phyloP scores from a whole-genome alignment of 768 basidiomycete genomes.

The Leccinellum rugosiceps region DNA sequence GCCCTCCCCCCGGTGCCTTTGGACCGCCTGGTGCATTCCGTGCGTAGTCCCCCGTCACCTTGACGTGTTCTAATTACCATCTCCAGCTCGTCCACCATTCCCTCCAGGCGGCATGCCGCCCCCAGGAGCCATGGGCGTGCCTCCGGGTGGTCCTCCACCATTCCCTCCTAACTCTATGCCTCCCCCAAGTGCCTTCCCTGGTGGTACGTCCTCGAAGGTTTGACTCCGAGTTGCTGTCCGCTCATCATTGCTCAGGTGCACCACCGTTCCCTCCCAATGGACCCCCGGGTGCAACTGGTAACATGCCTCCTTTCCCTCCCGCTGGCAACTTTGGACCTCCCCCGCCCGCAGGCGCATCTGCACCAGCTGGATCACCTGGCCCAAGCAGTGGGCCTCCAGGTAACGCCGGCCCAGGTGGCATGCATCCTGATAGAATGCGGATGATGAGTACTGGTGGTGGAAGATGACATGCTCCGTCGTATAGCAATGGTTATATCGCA shows the following conservation, averaged over 20 bases:
- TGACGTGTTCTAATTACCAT: conserved; percentile 4
- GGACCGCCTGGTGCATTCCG: conserved; percentile 21
- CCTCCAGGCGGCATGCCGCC: conserved; percentile 55
- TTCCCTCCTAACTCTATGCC: conserved; percentile 63
- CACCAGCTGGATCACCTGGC: conserved; percentile 40
- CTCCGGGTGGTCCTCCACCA: conserved; percentile 62
- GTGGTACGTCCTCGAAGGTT: conserved; percentile 36
- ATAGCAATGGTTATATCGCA: background rate
- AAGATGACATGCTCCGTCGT: conserved; percentile 7
- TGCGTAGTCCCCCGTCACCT: conserved; percentile 5
- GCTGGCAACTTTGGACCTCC: conserved; percentile 34
- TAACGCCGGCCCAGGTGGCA: conserved; percentile 55
- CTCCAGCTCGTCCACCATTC: conserved; percentile 63
- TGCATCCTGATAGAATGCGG: conserved; percentile 79
- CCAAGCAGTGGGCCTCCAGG: conserved; percentile 27
- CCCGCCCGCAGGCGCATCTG: conserved; percentile 41
- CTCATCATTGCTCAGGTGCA: conserved; percentile 24
- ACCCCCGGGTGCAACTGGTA: conserved; percentile 32
- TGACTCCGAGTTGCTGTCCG: background rate
- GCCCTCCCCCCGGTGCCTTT: conserved; percentile 47
- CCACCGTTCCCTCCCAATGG: conserved; percentile 54
- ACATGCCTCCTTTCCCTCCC: conserved; percentile 30
- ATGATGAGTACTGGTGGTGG: conserved; percentile 55
- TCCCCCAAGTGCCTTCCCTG: conserved; percentile 47
- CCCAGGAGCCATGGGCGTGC: conserved; percentile 48